Percentiles rank a stretch among this genome's conserved stretches.
Evolutionary conservation across 2,329 filamentous ascomycete genomes (phyloP).

Genomic region (Stagonosporopsis vannaccii): DNA sequence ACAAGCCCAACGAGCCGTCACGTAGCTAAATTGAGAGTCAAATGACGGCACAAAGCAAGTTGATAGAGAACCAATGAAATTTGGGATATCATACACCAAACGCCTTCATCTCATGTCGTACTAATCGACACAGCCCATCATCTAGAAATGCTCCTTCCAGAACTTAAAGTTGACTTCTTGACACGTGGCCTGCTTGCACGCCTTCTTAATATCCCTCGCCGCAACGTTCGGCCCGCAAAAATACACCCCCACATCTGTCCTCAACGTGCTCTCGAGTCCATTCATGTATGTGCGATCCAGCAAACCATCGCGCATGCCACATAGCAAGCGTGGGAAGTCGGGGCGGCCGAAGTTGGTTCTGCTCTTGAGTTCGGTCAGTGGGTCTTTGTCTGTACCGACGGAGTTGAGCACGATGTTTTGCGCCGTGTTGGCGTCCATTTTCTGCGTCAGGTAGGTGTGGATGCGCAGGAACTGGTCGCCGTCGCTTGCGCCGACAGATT

Average conservation of each 20-base stretch:
- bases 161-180: conserved; percentile 92
- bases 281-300: conserved; percentile 83
- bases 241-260: conserved; percentile 93
- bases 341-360: conserved; percentile 95
- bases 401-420: conserved; percentile 98
- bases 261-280: conserved; percentile 76
- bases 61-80: background rate
- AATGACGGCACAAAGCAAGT: background rate
- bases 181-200: conserved; percentile 74
- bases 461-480: conserved; percentile 92
- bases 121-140: background rate
- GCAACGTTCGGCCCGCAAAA: conserved; percentile 88
- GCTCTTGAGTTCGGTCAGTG: conserved; percentile 86
- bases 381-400: conserved; percentile 86
- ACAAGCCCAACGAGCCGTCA: no score
- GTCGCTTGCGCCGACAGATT: conserved; percentile 70
- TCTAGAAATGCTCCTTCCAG: conserved; percentile 89
- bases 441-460: conserved; percentile 96
- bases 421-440: conserved; percentile 87
- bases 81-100: conserved; percentile 17
- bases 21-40: no score
- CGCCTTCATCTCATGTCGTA: background rate
- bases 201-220: conserved; percentile 84
- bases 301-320: conserved; percentile 87
- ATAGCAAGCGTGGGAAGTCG: conserved; percentile 82